Conservation (phyloP, 306 rosid genomes). For the Begonia loranthoides region DNA sequence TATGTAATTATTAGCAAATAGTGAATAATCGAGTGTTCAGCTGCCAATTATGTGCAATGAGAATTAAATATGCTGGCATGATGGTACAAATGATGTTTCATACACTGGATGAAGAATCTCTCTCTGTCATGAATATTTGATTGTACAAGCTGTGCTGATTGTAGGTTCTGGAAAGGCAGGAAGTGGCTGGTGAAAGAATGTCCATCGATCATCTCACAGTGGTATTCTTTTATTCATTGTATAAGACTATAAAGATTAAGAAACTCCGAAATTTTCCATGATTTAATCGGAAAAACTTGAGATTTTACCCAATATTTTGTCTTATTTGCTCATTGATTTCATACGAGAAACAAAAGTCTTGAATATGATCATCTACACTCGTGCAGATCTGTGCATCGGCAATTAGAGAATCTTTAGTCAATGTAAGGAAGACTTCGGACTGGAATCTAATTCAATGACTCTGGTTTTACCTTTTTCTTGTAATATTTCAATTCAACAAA, state of each 20-base stretch:
- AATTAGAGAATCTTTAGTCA: constrained; percentile 67
- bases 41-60: too few species aligned
- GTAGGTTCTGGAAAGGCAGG: constrained; percentile 57
- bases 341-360: not conserved
- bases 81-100: too few species aligned
- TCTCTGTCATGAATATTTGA: too few species aligned
- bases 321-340: too few species aligned
- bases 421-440: constrained; percentile 56
- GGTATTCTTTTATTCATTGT: constrained; percentile 32
- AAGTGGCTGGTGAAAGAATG: constrained; percentile 27
- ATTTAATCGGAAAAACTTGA: too few species aligned
- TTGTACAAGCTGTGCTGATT: not conserved
- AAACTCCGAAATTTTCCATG: not conserved
- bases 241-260: not conserved
- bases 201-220: constrained; percentile 43
- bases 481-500: constrained; percentile 16
- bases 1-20: too few species aligned
- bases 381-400: constrained; percentile 85
- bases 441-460: constrained; percentile 24
- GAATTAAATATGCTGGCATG: too few species aligned
- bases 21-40: too few species aligned
- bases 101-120: too few species aligned
- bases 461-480: constrained; percentile 25
- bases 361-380: constrained; percentile 4
- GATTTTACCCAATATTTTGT: too few species aligned